Percentiles rank a stretch among this genome's conserved stretches.
phyloP scores from a whole-genome alignment of 768 basidiomycete genomes.

The Pulveroboletus ravenelii region DNA sequence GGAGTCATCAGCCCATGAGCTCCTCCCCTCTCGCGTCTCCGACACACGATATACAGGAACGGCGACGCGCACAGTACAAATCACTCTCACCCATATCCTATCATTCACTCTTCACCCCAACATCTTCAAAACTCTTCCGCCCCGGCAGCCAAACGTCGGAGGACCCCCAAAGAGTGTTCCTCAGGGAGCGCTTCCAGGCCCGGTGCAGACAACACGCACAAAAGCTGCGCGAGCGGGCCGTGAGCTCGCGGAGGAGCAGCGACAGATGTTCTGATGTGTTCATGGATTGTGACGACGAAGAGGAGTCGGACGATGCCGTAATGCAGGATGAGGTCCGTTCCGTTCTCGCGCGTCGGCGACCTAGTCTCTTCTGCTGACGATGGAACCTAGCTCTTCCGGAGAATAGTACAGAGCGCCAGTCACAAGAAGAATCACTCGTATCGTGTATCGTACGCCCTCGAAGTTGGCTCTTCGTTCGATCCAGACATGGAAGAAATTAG shows the following conservation, averaged over 20 bases:
- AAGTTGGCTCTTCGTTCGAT: slow-evolving; percentile 75
- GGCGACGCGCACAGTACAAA: slow-evolving; percentile 57
- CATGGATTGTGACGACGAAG: slow-evolving; percentile 51
- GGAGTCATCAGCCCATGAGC: slow-evolving; percentile 34
- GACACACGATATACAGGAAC: slow-evolving; percentile 38
- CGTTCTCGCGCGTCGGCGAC: neutral
- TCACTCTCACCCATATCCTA: slow-evolving; percentile 25
- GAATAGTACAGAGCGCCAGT: slow-evolving; percentile 55
- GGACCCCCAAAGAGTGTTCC: slow-evolving; percentile 49
- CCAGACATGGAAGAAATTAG: slow-evolving; percentile 62
- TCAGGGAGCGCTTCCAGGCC: slow-evolving; percentile 57
- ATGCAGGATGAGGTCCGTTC: slow-evolving; percentile 56
- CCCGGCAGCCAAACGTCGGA: slow-evolving; percentile 25
- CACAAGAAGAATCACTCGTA: slow-evolving; percentile 50
- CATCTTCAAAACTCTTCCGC: slow-evolving; percentile 13
- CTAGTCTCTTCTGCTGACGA: slow-evolving; percentile 7
- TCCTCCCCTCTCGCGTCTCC: slow-evolving; percentile 56
- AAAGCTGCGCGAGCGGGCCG: slow-evolving; percentile 47
- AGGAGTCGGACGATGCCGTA: slow-evolving; percentile 54
- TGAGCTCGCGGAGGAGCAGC: slow-evolving; percentile 39
- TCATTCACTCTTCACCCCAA: slow-evolving; percentile 12
- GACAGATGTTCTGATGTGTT: slow-evolving; percentile 44
- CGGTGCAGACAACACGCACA: slow-evolving; percentile 59
- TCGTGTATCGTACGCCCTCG: slow-evolving; percentile 57
- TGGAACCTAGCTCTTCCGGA: slow-evolving; percentile 52